Base-by-base conservation (phyloP, 139 green algal species). In the Eudorina sp. region DNA sequence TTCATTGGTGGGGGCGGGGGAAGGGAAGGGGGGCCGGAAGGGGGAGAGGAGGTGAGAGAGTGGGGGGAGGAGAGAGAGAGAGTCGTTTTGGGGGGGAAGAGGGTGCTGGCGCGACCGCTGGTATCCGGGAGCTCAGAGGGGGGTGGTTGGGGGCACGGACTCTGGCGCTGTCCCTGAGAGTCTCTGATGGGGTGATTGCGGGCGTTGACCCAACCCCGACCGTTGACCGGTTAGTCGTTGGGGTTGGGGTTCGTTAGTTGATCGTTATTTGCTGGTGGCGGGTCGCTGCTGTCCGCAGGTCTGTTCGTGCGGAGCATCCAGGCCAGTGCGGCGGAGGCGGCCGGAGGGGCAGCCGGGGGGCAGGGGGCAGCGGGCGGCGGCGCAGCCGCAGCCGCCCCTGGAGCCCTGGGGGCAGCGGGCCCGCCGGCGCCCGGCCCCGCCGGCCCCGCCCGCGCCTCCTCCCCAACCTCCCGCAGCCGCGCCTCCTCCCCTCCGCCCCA, bases 281-380 rank as follows among this genome's bases (percentile, higher is more conserved):
- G 55, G 55, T 7, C 3, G 7, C 4, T 23, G 55, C 29, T 25
- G 55, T 29, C 60, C 45, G 9, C 36, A 83, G 68, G 40, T 11
- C 84, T 94, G 19, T 94, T 91, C 70, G 55, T 89, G 2, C 80
- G 89, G 41, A 84, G 82, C 84, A 90, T 94, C 43, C 46, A 75
- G 4, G 80, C 29, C 40, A 83, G 48, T 31, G 83, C 69, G 70
- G 80, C 53, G 88, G 93, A 79, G 27, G 46, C 77, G 64, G 38
- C 74, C 82, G n/a, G n/a, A n/a, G n/a, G n/a, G n/a, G n/a, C n/a
- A n/a, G n/a, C n/a, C n/a, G n/a, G n/a, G n/a, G n/a, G n/a, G n/a
- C n/a, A n/a, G n/a, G n/a, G n/a, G n/a, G n/a, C n/a, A n/a, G n/a
- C n/a, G n/a, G n/a, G n/a, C n/a, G n/a, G n/a, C n/a, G n/a, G n/a